Conservation (phyloP, 2,329 filamentous ascomycete species). For the Ophiostoma pallidulum region DNA sequence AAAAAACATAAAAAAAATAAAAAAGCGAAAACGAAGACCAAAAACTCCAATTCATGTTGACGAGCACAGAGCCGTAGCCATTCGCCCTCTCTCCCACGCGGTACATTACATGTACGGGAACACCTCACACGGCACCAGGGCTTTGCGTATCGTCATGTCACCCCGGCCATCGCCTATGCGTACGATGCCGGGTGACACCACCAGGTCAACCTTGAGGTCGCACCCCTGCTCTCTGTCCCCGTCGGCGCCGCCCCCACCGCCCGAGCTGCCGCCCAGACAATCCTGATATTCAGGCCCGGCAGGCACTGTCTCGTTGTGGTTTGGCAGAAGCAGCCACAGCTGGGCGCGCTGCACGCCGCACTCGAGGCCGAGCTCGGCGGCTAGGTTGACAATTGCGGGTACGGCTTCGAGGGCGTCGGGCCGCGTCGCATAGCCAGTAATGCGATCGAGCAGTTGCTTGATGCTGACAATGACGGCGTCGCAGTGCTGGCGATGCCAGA, state of each 20-base stretch:
- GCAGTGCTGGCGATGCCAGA: conserved; percentile 9
- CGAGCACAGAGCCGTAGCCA: not conserved
- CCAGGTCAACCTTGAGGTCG: conserved; percentile 9
- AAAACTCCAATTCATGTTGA: no score
- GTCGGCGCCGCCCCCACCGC: not conserved
- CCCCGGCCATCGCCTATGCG: conserved; percentile 14
- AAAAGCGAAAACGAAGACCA: not conserved
- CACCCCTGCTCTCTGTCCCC: conserved; percentile 1
- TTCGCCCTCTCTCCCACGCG: not conserved
- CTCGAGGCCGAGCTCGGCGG: conserved; percentile 14
- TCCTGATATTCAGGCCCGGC: conserved; percentile 14
- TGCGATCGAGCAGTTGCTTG: conserved; percentile 6
- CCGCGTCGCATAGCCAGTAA: conserved; percentile 8
- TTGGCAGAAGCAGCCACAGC: conserved; percentile 2
- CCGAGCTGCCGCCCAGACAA: conserved; percentile 1
- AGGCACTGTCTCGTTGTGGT: conserved; percentile 1
- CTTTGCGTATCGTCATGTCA: conserved; percentile 5
- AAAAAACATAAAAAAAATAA: not conserved
- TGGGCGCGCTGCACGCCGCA: conserved; percentile 15
- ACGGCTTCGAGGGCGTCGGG: conserved; percentile 4
- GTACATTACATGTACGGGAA: not conserved
- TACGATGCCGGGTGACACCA: conserved; percentile 13
- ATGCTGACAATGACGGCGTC: not conserved
- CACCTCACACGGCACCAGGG: conserved; percentile 13
- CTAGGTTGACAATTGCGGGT: conserved; percentile 4